These are phyloP conservation scores for Amylocystis lapponica DNA, from an alignment of 768 basidiomycete species.

Conservation along the genomic window DNA sequence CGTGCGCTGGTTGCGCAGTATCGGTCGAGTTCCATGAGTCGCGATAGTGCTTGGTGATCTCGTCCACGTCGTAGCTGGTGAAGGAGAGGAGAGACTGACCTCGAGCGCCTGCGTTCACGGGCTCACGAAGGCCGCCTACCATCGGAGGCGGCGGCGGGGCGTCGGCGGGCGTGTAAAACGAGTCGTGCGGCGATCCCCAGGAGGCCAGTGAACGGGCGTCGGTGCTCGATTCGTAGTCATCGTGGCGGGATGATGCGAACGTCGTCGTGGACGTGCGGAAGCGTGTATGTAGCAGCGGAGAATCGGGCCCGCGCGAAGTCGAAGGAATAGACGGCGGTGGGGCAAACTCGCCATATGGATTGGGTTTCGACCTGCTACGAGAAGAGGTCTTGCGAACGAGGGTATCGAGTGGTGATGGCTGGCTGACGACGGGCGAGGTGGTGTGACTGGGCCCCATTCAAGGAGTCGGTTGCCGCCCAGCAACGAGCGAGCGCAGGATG, in stretches of 20 bases:
- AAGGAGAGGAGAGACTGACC: conserved; percentile 11
- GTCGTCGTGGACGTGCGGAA: conserved; percentile 40
- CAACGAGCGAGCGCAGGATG: neutral
- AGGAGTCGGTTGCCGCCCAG: neutral
- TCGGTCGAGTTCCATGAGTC: conserved; percentile 12
- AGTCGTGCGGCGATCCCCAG: conserved; percentile 7
- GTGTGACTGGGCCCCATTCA: too few relatives aligned
- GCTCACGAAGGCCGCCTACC: conserved; percentile 4
- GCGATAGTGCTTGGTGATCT: conserved; percentile 16
- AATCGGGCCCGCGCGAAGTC: conserved; percentile 18
- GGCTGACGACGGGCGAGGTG: conserved; percentile 18
- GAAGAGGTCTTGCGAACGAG: conserved; percentile 52
- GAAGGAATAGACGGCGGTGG: conserved; percentile 8
- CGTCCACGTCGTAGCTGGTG: conserved; percentile 17
- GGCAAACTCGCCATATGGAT: too few relatives aligned
- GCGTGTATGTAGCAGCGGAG: conserved; percentile 44
- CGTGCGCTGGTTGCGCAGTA: neutral
- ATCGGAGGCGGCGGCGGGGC: conserved; percentile 3
- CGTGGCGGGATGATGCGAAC: conserved; percentile 21
- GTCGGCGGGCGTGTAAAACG: conserved; percentile 1
- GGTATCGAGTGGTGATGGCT: conserved; percentile 52
- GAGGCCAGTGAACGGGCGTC: conserved; percentile 9
- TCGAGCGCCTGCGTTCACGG: conserved; percentile 2
- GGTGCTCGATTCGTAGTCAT: conserved; percentile 9
- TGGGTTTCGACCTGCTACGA: conserved; percentile 33